These are phyloP conservation scores for Mucor mucedo DNA, from an alignment of 371 early-diverging fungal species.

Conservation along the genomic window DNA sequence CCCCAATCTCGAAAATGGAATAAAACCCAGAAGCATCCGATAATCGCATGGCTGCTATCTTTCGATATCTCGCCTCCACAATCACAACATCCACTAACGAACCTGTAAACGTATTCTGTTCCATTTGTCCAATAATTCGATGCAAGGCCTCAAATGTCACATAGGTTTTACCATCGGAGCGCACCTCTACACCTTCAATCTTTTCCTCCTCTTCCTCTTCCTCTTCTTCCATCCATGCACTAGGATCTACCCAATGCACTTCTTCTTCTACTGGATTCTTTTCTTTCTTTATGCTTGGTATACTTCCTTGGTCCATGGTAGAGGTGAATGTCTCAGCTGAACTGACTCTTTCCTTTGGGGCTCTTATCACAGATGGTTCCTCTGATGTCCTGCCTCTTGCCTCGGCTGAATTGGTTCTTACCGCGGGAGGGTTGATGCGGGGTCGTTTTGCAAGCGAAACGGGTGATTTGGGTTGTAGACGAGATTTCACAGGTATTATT, in stretches of 20 bases:
- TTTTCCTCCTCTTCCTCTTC: neutral
- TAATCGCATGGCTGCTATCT: conserved; percentile 6
- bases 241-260: conserved; percentile 6
- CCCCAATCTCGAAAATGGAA: conserved; percentile 5
- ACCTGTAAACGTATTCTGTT: conserved; percentile 1
- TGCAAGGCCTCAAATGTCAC: conserved; percentile 15
- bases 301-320: neutral
- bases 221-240: conserved; percentile 7
- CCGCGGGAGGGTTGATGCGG: neutral
- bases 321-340: neutral
- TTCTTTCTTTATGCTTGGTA: conserved; percentile 1
- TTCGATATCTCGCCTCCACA: conserved; percentile 6
- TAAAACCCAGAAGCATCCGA: conserved; percentile 1
- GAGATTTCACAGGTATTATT: neutral
- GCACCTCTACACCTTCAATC: conserved; percentile 3
- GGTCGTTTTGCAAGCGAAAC: neutral
- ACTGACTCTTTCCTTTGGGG: neutral
- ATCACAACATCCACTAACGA: conserved; percentile 18
- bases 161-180: conserved; percentile 11
- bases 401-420: neutral
- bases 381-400: neutral
- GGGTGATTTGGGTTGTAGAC: neutral
- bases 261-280: neutral
- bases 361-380: neutral
- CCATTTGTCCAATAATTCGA: conserved; percentile 8